phyloP scores from a whole-genome alignment of 2,329 filamentous ascomycete genomes.

The Alternaria brassicicola region DNA sequence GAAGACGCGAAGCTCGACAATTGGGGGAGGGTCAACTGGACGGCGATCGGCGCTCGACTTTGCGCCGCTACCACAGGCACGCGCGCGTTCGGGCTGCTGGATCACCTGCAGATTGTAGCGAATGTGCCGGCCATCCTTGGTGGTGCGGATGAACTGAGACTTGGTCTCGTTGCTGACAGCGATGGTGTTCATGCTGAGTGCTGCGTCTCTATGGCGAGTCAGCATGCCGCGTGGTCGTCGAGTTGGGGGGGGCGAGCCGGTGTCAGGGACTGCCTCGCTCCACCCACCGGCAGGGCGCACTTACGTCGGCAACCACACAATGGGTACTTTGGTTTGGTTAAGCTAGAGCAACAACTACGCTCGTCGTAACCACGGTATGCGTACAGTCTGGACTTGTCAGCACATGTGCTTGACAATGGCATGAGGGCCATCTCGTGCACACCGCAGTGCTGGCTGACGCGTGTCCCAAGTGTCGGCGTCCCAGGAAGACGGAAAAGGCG shows the following conservation, averaged over 20 bases:
- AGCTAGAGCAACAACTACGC: constrained; percentile 15
- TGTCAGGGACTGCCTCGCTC: constrained; percentile 10
- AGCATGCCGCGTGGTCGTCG: constrained; percentile 18
- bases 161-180: constrained; percentile 63
- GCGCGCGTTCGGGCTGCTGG: constrained; percentile 91
- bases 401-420: constrained; percentile 6
- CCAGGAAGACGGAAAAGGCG: constrained; percentile 8
- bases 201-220: constrained; percentile 17
- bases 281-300: constrained; percentile 21
- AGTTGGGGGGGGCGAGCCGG: constrained; percentile 13
- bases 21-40: constrained; percentile 91
- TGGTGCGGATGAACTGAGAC: constrained; percentile 62
- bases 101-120: constrained; percentile 85
- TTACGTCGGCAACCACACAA: constrained; percentile 13
- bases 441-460: constrained; percentile 21
- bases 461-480: constrained; percentile 19
- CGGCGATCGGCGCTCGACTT: constrained; percentile 84
- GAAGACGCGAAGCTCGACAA: constrained; percentile 87
- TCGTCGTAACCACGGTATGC: constrained; percentile 24
- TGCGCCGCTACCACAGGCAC: constrained; percentile 92
- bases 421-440: constrained; percentile 13
- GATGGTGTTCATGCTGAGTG: constrained; percentile 50
- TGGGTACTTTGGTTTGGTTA: background rate
- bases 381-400: constrained; percentile 17
- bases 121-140: constrained; percentile 75